phyloP scores from a whole-genome alignment of 768 basidiomycete genomes.

The Boletellus emodensis region DNA sequence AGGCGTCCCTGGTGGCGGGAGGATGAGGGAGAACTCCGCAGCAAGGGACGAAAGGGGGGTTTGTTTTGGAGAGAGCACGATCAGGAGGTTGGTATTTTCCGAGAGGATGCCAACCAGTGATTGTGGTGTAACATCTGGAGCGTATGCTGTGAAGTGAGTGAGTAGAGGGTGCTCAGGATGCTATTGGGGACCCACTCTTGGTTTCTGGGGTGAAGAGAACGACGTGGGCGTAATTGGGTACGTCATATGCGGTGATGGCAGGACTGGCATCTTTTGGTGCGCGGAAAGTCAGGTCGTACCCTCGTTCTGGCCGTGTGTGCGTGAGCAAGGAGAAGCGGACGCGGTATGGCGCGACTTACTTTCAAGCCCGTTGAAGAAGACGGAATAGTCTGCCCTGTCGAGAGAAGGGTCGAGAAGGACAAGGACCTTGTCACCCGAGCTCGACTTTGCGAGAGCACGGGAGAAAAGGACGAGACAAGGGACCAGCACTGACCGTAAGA shows the following conservation, averaged over 20 bases:
- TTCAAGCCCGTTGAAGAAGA: slow-evolving; percentile 77
- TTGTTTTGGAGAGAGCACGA: slow-evolving; percentile 75
- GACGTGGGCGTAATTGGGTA: slow-evolving; percentile 78
- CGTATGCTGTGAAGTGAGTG: slow-evolving; percentile 45
- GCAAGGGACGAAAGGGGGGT: slow-evolving; percentile 74
- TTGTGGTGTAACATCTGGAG: slow-evolving; percentile 77
- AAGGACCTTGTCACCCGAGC: slow-evolving; percentile 76
- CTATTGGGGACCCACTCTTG: slow-evolving; percentile 54
- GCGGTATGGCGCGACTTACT: slow-evolving; percentile 40
- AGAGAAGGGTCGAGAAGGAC: slow-evolving; percentile 75
- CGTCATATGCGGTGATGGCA: slow-evolving; percentile 62
- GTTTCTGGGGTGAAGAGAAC: slow-evolving; percentile 81
- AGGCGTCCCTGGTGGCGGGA: slow-evolving; percentile 79
- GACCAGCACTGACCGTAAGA: slow-evolving; percentile 24
- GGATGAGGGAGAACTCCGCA: slow-evolving; percentile 86
- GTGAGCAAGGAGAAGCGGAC: neutral
- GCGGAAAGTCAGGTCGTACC: slow-evolving; percentile 86
- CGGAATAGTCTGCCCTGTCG: slow-evolving; percentile 65
- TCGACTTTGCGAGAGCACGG: slow-evolving; percentile 54
- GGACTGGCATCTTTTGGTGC: slow-evolving; percentile 72
- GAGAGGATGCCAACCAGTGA: slow-evolving; percentile 67
- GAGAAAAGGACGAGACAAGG: slow-evolving; percentile 28
- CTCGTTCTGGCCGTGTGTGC: slow-evolving; percentile 49
- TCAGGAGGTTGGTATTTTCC: slow-evolving; percentile 74
- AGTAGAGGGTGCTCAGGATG: neutral